Evolutionary conservation across 2,329 filamentous ascomycete species (phyloP), one percentile per base, ranked within the genome.

Genomic region (Basipetospora sp.): DNA sequence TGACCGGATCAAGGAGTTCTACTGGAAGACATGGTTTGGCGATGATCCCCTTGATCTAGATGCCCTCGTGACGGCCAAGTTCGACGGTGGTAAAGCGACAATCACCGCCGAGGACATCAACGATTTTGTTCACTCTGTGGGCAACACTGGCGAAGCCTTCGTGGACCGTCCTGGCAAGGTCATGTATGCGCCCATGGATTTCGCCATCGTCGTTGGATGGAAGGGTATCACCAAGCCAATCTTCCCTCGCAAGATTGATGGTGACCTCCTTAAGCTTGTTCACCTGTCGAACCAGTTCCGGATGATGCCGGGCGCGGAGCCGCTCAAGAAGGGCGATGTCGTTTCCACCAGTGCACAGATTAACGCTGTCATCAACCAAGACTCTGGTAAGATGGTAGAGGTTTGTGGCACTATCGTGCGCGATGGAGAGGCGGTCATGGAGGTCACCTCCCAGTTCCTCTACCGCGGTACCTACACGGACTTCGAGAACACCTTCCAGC

Each of bases 211-310:
- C n/a, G 81, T 92, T 36, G 87, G 87, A 44, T 94, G 87, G 87
- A 96, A 98, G 65, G 90, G 90, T 31, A 98, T 98, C 53, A 98
- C 87, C 9, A 96, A 96, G 71, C 90, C 90, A 11, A 98, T 98
- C 59, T 98, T 98, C 71, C 90, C 90, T 46, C 79, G 86, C 48
- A 84, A 77, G 43, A 96, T 98, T 50, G 90, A 98, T 49, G 90
- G 92, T 46, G 90, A 98, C 54, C 67, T 98, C 38, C 71, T 98
- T 43, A 94, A 93, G 64, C 76, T 98, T 38, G 88, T 98, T 10
- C 90, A 98, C 62, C 64, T 98, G 43, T 96, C 90, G 34, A 98
- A 98, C 58, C 80, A 83, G 44, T 98, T 96, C 78, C 82, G 90
- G 51, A 98, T 98, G 90, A 74, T 96, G 47, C 87, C 90, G 20